Percentiles rank a stretch among this genome's conserved stretches.
Conservation (phyloP, 176 grass and related monocot species). For the Saccharum spontaneum region DNA sequence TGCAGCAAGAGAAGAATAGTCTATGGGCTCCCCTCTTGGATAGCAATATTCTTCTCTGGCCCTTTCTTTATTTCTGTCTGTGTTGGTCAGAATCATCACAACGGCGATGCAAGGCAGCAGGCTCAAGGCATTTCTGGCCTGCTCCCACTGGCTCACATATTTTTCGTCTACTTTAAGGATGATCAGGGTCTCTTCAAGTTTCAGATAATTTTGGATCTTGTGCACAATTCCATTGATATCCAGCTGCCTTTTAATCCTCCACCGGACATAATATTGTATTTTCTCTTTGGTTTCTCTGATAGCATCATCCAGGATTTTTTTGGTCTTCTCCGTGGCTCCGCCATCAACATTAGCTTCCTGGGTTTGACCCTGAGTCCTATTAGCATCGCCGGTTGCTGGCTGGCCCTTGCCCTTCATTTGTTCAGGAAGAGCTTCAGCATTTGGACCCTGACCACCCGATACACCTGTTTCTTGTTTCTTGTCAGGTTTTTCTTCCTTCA, state of each 20-base stretch:
- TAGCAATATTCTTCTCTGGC: background rate
- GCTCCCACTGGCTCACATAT: background rate
- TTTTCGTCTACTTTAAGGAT: background rate
- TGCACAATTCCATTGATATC: background rate
- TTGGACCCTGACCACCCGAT: background rate
- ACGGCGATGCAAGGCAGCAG: background rate
- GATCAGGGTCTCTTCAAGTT: background rate
- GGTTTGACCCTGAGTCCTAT: background rate
- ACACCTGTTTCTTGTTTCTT: background rate
- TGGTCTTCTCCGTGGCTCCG: background rate
- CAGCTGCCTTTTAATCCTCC: background rate
- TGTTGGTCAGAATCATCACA: background rate
- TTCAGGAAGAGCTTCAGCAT: accelerated
- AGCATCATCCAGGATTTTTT: background rate
- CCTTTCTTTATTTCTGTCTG: accelerated
- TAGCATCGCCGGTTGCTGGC: background rate
- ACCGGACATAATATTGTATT: accelerated
- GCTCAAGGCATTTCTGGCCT: background rate
- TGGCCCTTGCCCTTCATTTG: background rate
- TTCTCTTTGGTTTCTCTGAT: background rate
- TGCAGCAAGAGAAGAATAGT: background rate
- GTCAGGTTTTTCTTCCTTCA: background rate
- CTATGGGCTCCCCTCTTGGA: background rate
- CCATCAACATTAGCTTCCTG: background rate
- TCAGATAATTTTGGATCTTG: background rate